Conservation (phyloP, 768 basidiomycete genomes). For the Boletus fagicola region DNA sequence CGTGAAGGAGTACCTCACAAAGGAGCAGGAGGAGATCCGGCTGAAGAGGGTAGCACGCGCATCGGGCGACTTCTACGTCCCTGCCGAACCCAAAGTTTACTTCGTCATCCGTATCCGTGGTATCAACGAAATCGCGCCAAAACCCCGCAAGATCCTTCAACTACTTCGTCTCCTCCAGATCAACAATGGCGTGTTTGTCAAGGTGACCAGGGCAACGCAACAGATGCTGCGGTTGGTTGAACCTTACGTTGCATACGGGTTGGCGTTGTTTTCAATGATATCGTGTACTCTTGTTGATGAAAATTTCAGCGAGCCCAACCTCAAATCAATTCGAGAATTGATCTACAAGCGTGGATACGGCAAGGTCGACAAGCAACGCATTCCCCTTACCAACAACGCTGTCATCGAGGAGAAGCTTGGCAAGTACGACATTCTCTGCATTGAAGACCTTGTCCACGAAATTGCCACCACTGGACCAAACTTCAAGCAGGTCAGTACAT, state of each 20-base stretch:
- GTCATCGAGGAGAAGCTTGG: conserved; percentile 90
- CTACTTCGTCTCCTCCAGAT: conserved; percentile 98
- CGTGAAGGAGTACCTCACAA: conserved; percentile 91
- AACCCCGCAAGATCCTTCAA: conserved; percentile 98
- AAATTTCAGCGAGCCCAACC: conserved; percentile 78
- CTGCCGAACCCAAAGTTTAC: conserved; percentile 94
- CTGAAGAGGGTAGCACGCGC: conserved; percentile 90
- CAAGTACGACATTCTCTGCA: conserved; percentile 92
- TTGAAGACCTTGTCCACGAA: conserved; percentile 98
- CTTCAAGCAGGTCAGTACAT: conserved; percentile 87
- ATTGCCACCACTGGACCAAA: conserved; percentile 93
- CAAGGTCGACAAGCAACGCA: conserved; percentile 96
- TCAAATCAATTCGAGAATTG: conserved; percentile 94
- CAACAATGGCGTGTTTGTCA: conserved; percentile 99
- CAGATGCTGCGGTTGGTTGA: conserved; percentile 98
- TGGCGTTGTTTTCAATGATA: conserved; percentile 24
- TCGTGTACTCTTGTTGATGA: conserved; percentile 1
- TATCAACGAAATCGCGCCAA: conserved; percentile 99
- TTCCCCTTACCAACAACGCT: conserved; percentile 90
- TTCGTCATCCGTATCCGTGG: conserved; percentile 98
- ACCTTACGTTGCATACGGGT: conserved; percentile 98
- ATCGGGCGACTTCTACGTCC: conserved; percentile 95
- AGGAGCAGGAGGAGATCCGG: conserved; percentile 96
- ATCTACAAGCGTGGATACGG: conserved; percentile 99
- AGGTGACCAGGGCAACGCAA: conserved; percentile 92